phyloP scores from a whole-genome alignment of 148 eudicot genomes.

The Polygonum maritimum region DNA sequence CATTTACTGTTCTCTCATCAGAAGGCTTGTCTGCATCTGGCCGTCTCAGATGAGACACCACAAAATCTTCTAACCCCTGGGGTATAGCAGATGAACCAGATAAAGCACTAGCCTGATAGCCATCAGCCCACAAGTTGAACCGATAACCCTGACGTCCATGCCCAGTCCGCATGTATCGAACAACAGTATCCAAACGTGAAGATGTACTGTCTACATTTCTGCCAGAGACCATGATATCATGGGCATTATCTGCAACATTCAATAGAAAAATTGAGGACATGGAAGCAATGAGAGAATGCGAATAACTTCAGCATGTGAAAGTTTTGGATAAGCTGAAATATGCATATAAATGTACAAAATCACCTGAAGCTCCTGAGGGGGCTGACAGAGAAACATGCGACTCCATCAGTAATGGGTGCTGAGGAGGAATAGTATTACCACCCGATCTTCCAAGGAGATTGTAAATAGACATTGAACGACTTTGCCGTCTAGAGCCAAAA shows the following conservation, averaged over 20 bases:
- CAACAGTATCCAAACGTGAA: constrained; percentile 66
- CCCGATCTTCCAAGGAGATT: constrained; percentile 79
- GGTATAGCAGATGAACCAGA: constrained; percentile 64
- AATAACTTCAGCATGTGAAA: background rate
- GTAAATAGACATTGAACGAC: constrained; percentile 91
- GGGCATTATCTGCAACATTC: constrained; percentile 36
- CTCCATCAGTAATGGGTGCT: constrained; percentile 84
- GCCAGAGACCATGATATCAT: constrained; percentile 41
- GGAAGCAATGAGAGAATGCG: background rate
- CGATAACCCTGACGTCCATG: constrained; percentile 76
- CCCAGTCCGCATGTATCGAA: constrained; percentile 61
- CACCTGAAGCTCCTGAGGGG: constrained; percentile 63
- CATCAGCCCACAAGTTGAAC: constrained; percentile 73
- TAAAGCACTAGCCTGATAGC: constrained; percentile 58
- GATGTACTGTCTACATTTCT: constrained; percentile 49
- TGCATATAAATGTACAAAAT: background rate
- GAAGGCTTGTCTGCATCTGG: constrained; percentile 54
- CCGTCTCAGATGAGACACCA: constrained; percentile 68
- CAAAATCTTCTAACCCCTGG: constrained; percentile 82
- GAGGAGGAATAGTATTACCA: constrained; percentile 48
- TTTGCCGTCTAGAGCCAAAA: constrained; percentile 92
- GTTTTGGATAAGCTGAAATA: background rate
- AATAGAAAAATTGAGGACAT: background rate
- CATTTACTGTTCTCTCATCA: constrained; percentile 29
- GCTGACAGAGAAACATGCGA: constrained; percentile 43